These are phyloP conservation scores for Ilyonectria mors-panacis DNA, from an alignment of 2,329 filamentous ascomycete species.

Conservation along the genomic window DNA sequence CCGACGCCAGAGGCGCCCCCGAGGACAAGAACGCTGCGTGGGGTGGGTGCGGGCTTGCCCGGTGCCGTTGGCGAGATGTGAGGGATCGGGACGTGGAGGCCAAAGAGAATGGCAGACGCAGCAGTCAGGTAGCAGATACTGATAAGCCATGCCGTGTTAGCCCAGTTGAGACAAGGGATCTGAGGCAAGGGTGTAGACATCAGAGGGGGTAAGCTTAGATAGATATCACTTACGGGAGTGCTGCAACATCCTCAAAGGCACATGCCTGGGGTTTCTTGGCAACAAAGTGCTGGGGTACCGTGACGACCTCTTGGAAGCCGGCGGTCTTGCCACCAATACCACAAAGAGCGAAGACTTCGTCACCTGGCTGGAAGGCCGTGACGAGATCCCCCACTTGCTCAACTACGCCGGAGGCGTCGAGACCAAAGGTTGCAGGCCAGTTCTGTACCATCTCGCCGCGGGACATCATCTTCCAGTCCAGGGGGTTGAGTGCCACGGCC, in stretches of 20 bases:
- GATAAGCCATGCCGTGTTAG: slow-evolving; percentile 21
- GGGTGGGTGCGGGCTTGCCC: slow-evolving; percentile 1
- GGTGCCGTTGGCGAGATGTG: slow-evolving; percentile 32
- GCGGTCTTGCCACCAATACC: slow-evolving; percentile 40
- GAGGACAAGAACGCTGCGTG: slow-evolving; percentile 36
- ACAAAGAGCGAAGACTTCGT: slow-evolving; percentile 54
- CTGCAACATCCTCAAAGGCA: slow-evolving; percentile 37
- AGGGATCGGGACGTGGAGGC: slow-evolving; percentile 36
- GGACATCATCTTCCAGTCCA: slow-evolving; percentile 41
- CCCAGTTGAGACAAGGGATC: not conserved
- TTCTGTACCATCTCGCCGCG: slow-evolving; percentile 36
- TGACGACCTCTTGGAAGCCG: slow-evolving; percentile 39
- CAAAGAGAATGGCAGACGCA: slow-evolving; percentile 36
- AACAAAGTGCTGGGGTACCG: slow-evolving; percentile 39
- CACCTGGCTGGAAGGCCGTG: slow-evolving; percentile 50
- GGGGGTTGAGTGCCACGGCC: slow-evolving; percentile 42
- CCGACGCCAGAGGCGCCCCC: slow-evolving; percentile 41
- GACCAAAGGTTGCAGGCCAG: slow-evolving; percentile 39
- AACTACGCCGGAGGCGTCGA: slow-evolving; percentile 43
- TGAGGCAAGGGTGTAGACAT: not conserved
- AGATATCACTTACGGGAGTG: slow-evolving; percentile 34
- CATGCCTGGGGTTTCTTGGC: slow-evolving; percentile 34
- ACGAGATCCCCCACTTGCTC: slow-evolving; percentile 42
- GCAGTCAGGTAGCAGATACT: slow-evolving; percentile 43
- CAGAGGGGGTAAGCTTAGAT: slow-evolving; percentile 1